Conservation (phyloP, 2,329 filamentous ascomycete genomes). For the Diplodia mutila region DNA sequence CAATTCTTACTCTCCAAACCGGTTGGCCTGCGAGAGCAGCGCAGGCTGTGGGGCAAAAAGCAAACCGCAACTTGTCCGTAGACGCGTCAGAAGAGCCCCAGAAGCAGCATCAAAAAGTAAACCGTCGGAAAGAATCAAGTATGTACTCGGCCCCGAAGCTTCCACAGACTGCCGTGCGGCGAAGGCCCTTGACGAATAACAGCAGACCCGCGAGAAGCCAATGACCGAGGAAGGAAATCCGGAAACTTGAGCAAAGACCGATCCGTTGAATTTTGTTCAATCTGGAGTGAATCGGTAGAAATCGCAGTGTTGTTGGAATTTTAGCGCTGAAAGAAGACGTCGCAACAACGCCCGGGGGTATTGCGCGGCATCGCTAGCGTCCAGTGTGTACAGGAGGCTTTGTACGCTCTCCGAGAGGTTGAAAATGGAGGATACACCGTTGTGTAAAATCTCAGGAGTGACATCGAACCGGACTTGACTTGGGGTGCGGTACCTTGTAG, state of each 20-base stretch:
- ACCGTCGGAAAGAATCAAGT: not conserved
- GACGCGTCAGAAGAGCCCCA: not conserved
- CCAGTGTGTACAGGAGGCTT: not conserved
- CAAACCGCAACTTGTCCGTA: not conserved
- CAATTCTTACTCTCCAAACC: not conserved
- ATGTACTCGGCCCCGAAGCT: not conserved
- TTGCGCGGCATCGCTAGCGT: constrained; percentile 1
- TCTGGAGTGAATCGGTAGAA: not conserved
- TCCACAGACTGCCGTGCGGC: not conserved
- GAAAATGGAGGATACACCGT: not conserved
- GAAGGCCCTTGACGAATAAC: not conserved
- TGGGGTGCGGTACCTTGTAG: not conserved
- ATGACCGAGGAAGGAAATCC: not conserved
- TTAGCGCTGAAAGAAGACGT: not conserved
- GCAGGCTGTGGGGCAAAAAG: not conserved
- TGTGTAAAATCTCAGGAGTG: not conserved
- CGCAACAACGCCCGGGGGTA: not conserved
- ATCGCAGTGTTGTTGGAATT: not conserved
- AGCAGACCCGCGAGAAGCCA: not conserved
- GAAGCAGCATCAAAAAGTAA: not conserved
- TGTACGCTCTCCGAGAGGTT: not conserved
- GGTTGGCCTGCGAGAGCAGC: not conserved
- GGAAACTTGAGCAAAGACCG: not conserved
- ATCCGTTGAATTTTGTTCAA: not conserved
- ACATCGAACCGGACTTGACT: not conserved